Base-by-base conservation (phyloP, 345 rosid genomes). In the Microcos paniculata region DNA sequence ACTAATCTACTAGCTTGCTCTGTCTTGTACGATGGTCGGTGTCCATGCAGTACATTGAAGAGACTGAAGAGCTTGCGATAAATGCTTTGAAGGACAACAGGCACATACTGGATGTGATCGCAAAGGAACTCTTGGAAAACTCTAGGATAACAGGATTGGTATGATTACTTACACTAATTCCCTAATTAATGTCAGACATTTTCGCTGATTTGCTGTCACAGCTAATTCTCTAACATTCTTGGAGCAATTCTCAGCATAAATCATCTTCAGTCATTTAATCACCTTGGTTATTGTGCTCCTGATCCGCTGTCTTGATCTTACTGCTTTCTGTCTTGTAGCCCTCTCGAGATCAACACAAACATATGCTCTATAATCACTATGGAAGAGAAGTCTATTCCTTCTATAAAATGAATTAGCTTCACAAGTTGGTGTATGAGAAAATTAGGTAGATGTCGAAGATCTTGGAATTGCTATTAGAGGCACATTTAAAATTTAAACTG, bases 101-200 rank as follows among this genome's bases (percentile, higher is more conserved):
- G 75, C 90, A 85, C 73, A 84, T 95, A 75, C 84, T 95, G 74
- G 98, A 95, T 79, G 74, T 88, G 62, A 85, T 95, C 80, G 86
- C 92, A 1, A 80, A 82, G 68, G 93, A 88, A 46, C 87, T 95
- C 66, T 79, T 92, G 82, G 93, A 90, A 74, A 82, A 85, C 61
- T 93, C 96, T 5, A 93, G 96, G 85, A 89, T 95, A 80, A 93
- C 98, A 75, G 99, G 99, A 87, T 80, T 90, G 99, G 99, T 95
- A 92, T 59, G 49, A 48, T 56, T 21, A 12, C 30, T 46, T 72
- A 71, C 65, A 15, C 76, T 28, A 10, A 8, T 74, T 73, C 48
- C 62, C 15, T 79, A 48, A 12, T n/a, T 18, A 46, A 35, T 12
- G 3, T 61, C 8, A 15, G 16, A 15, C 40, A 7, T 4, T 59